These are phyloP conservation scores for Phytopythium cucurbitacearum DNA, from an alignment of 352 stramenopile species.

Conservation along the genomic window DNA sequence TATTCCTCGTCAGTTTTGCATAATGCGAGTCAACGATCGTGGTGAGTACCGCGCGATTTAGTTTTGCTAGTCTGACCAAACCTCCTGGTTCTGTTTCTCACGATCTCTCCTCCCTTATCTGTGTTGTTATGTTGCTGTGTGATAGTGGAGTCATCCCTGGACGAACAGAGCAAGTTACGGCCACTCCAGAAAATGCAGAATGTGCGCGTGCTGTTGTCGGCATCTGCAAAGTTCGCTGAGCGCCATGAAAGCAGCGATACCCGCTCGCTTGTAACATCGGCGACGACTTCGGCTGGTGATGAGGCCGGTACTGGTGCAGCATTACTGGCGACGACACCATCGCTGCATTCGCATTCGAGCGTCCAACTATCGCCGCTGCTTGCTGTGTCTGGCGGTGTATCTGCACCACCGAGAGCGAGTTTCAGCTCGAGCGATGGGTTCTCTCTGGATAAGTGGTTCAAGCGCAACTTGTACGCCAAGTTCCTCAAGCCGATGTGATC, in stretches of 20 bases:
- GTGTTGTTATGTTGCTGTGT: background rate
- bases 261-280: background rate
- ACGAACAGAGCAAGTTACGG: constrained; percentile 1
- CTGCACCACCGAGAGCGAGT: too few relatives aligned
- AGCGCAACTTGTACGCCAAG: constrained; percentile 12
- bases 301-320: background rate
- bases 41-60: background rate
- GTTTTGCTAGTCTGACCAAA: background rate
- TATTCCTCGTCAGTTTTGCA: constrained; percentile 2
- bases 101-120: background rate
- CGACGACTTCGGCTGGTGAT: too few relatives aligned
- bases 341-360: background rate
- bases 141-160: background rate
- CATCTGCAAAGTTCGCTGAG: constrained; percentile 1
- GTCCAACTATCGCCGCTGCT: too few relatives aligned
- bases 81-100: background rate
- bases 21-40: constrained; percentile 6
- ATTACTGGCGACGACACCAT: background rate
- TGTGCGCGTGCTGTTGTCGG: background rate
- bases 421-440: constrained; percentile 32
- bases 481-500: constrained; percentile 2
- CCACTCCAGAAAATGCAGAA: background rate
- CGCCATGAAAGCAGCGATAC: too few relatives aligned
- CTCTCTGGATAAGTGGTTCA: constrained; percentile 37
- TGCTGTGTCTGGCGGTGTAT: too few relatives aligned